These are phyloP conservation scores for Gnaphalium uliginosum DNA, from an alignment of 129 eudicot genomes.

Conservation along the genomic window DNA sequence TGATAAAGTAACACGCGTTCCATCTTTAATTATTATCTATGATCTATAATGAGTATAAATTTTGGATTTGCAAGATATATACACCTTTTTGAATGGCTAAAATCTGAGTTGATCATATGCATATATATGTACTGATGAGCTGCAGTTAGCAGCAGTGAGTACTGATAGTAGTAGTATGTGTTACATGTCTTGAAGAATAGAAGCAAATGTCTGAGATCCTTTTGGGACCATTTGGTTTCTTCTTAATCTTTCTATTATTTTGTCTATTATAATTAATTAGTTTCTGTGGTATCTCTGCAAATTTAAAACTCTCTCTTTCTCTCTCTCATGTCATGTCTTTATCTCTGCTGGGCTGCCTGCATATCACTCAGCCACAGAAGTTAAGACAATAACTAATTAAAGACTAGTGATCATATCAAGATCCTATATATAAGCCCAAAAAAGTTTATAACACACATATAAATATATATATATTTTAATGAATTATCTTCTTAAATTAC, in stretches of 20 bases:
- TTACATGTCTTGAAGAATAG: slow-evolving; percentile 25
- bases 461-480: too few species aligned
- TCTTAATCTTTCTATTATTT: slow-evolving; percentile 36
- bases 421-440: background rate
- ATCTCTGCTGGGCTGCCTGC: slow-evolving; percentile 33
- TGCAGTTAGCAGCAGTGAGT: slow-evolving; percentile 32
- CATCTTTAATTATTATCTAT: background rate
- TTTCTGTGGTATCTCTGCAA: slow-evolving; percentile 36
- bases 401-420: background rate
- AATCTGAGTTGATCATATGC: slow-evolving; percentile 7
- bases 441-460: too few species aligned
- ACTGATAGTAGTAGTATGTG: slow-evolving; percentile 26
- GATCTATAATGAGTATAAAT: background rate
- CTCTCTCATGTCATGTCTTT: slow-evolving; percentile 37
- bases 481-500: too few species aligned
- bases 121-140: slow-evolving; percentile 2
- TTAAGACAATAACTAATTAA: slow-evolving; percentile 22
- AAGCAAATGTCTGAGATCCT: slow-evolving; percentile 34
- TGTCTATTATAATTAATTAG: slow-evolving; percentile 23
- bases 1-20: background rate
- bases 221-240: slow-evolving; percentile 31
- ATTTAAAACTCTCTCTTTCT: slow-evolving; percentile 27
- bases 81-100: slow-evolving; percentile 14
- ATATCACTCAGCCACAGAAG: slow-evolving; percentile 33
- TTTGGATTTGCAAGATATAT: background rate